Conservation (phyloP, 345 rosid genomes). For the Clausena lansium region DNA sequence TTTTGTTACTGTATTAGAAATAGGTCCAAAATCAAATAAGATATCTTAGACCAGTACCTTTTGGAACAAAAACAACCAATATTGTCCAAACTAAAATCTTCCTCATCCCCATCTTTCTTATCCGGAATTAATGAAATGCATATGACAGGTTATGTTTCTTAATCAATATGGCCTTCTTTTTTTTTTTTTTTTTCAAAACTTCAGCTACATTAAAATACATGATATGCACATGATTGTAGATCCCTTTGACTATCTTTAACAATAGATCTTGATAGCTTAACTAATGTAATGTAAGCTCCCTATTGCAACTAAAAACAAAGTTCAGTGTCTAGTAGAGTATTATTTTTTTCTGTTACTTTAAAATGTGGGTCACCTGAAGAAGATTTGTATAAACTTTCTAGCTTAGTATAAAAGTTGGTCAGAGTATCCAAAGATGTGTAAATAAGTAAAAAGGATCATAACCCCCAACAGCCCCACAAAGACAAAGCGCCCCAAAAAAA, state of each 20-base stretch:
- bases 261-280: not conserved
- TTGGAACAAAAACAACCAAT: not conserved
- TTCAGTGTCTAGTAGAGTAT: not conserved
- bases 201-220: not conserved
- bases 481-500: too few species aligned
- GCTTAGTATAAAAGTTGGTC: slow-evolving; percentile 19
- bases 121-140: not conserved
- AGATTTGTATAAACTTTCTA: slow-evolving; percentile 3
- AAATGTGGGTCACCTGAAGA: slow-evolving; percentile 6
- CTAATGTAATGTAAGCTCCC: not conserved
- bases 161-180: not conserved
- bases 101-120: not conserved
- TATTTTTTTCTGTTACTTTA: not conserved
- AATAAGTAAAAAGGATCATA: not conserved
- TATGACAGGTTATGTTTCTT: not conserved
- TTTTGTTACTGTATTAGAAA: not conserved
- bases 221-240: not conserved
- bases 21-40: not conserved
- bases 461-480: slow-evolving; percentile 4
- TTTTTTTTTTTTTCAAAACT: too few species aligned
- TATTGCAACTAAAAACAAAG: not conserved
- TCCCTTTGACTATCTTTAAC: not conserved
- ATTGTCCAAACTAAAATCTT: not conserved
- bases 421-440: slow-evolving; percentile 36
- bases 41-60: not conserved